These are phyloP conservation scores for Colletotrichum caudatum DNA, from an alignment of 2,329 filamentous ascomycete genomes.

Conservation along the genomic window DNA sequence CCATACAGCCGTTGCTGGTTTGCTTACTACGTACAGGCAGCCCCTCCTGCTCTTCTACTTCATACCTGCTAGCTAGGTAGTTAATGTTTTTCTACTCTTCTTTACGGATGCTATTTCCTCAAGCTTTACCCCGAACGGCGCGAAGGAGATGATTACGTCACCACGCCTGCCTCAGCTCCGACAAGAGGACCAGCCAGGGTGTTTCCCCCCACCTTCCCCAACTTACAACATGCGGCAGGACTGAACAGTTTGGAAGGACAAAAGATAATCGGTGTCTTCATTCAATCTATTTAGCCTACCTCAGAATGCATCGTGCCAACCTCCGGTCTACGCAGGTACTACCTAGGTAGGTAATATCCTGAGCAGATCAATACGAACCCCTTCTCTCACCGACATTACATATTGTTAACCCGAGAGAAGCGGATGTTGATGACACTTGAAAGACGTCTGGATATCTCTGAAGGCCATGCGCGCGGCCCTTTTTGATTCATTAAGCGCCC, in stretches of 20 bases:
- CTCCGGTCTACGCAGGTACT: not conserved
- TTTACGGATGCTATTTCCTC: conserved; percentile 6
- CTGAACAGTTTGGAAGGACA: not conserved
- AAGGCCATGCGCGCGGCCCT: conserved; percentile 1
- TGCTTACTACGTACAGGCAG: not conserved
- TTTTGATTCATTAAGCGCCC: not conserved
- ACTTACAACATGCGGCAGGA: conserved; percentile 9
- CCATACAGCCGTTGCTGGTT: not conserved
- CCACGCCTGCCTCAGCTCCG: not conserved
- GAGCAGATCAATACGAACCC: not conserved
- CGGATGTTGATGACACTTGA: not conserved
- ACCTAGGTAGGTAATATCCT: not conserved
- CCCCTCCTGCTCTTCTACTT: not conserved
- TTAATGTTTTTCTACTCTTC: not conserved
- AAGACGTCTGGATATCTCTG: not conserved
- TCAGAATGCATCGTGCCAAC: not conserved
- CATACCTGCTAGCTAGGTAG: not conserved
- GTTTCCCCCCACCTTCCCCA: conserved; percentile 13
- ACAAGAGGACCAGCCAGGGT: not conserved
- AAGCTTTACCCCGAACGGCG: not conserved
- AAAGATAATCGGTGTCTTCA: not conserved
- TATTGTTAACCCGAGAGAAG: conserved; percentile 2
- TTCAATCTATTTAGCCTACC: conserved; percentile 1
- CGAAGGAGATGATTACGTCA: conserved; percentile 1
- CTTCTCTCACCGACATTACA: conserved; percentile 2